phyloP scores from a whole-genome alignment of 2,329 filamentous ascomycete genomes.

The Fonsecaea pedrosoi region DNA sequence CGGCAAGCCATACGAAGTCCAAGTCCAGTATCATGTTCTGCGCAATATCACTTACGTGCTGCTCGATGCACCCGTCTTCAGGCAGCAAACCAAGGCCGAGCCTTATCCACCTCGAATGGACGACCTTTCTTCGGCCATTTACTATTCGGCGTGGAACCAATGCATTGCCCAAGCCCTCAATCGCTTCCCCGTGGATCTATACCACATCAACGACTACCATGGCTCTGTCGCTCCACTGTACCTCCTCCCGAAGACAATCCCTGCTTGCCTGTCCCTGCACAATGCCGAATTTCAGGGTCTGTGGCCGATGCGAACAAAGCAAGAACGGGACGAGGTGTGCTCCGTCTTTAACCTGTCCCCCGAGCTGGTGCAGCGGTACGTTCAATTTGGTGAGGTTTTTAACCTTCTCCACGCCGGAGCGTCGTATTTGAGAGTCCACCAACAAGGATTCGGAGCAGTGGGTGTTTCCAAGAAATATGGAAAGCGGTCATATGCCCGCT shows the following conservation, averaged over 20 bases:
- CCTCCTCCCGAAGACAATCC: slow-evolving; percentile 67
- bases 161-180: slow-evolving; percentile 70
- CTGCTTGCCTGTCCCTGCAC: slow-evolving; percentile 69
- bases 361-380: slow-evolving; percentile 64
- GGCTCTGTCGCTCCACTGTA: slow-evolving; percentile 69
- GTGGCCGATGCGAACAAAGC: slow-evolving; percentile 69
- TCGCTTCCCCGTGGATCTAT: slow-evolving; percentile 68
- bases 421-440: slow-evolving; percentile 70
- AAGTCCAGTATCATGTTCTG: slow-evolving; percentile 68
- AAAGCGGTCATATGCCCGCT: slow-evolving; percentile 69
- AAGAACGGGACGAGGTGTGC: slow-evolving; percentile 69
- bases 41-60: slow-evolving; percentile 73
- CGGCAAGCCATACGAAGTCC: slow-evolving; percentile 65
- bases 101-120: slow-evolving; percentile 74
- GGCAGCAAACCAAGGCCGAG: slow-evolving; percentile 66
- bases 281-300: slow-evolving; percentile 74
- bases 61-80: slow-evolving; percentile 70
- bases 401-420: slow-evolving; percentile 72
- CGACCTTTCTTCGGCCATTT: slow-evolving; percentile 70
- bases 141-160: slow-evolving; percentile 74
- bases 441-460: slow-evolving; percentile 71
- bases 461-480: slow-evolving; percentile 73
- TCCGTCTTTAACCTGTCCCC: slow-evolving; percentile 67
- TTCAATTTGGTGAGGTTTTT: slow-evolving; percentile 73
- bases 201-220: slow-evolving; percentile 72